Evolutionary conservation across 306 rosid genomes (phyloP).

Genomic region (Fragaria iinumae): DNA sequence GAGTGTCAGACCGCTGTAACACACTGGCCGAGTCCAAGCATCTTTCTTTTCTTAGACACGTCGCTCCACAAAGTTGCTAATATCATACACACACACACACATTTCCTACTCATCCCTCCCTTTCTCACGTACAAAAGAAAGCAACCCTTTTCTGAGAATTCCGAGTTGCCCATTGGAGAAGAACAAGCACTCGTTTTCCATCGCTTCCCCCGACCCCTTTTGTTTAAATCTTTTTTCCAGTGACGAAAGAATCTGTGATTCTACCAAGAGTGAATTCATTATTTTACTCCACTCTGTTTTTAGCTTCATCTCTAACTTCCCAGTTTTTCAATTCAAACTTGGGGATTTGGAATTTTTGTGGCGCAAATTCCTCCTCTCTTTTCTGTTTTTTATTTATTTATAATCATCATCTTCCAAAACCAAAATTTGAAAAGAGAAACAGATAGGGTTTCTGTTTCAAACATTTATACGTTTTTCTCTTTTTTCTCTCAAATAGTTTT

Average conservation of each 20-base stretch:
- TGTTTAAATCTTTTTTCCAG: background rate
- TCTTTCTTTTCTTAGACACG: constrained; percentile 63
- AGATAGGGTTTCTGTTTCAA: background rate
- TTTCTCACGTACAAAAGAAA: constrained; percentile 13
- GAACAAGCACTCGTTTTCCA: background rate
- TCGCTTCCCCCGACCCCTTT: constrained; percentile 16
- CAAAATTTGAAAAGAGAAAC: background rate
- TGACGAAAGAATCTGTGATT: constrained; percentile 43
- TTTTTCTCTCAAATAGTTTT: constrained; percentile 10
- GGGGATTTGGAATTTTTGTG: constrained; percentile 17
- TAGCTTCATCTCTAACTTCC: constrained; percentile 11
- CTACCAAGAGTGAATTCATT: constrained; percentile 29
- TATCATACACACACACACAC: constrained; percentile 12
- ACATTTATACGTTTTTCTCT: background rate
- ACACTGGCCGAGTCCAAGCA: constrained; percentile 35
- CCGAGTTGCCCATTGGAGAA: constrained; percentile 39
- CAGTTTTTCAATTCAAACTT: background rate
- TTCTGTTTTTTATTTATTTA: background rate
- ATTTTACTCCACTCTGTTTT: constrained; percentile 20
- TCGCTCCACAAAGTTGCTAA: constrained; percentile 52
- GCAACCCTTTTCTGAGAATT: constrained; percentile 5
- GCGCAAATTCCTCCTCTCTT: background rate
- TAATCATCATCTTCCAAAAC: no score
- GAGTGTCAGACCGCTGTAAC: constrained; percentile 52
- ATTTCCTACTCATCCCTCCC: background rate